Conservation (phyloP, 441 rosid species). For the Brassica hybrid region DNA sequence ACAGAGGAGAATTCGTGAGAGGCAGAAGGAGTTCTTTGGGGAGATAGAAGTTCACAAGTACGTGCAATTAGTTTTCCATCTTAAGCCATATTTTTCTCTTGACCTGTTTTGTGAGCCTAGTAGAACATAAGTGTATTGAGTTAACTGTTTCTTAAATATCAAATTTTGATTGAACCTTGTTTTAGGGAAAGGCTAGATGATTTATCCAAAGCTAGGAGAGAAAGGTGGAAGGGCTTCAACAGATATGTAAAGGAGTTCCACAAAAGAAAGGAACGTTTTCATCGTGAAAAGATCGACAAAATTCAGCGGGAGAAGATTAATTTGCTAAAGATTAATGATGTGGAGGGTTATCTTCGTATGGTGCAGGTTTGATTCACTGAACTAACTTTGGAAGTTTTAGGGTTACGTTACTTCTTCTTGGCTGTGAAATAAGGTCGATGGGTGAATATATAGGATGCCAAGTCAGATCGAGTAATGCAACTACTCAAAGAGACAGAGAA, state of each 20-base stretch:
- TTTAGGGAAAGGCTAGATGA: conserved; percentile 92
- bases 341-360: conserved; percentile 98
- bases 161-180: conserved; percentile 39
- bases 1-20: conserved; percentile 93
- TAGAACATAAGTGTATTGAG: background rate
- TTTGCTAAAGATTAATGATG: conserved; percentile 92
- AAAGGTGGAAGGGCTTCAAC: conserved; percentile 91
- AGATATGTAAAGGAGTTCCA: conserved; percentile 90
- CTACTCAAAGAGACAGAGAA: conserved; percentile 93
- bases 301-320: conserved; percentile 97
- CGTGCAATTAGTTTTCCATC: conserved; percentile 30
- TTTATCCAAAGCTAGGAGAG: conserved; percentile 77
- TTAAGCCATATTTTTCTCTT: background rate
- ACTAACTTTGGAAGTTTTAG: conserved; percentile 28
- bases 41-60: conserved; percentile 97
- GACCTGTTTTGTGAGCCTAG: conserved; percentile 16
- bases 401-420: conserved; percentile 26
- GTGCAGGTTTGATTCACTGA: conserved; percentile 75
- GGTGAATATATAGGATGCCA: conserved; percentile 71
- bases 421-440: conserved; percentile 21
- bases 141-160: background rate
- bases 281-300: conserved; percentile 95
- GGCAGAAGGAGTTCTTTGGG: conserved; percentile 95
- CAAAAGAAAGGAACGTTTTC: conserved; percentile 88
- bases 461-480: conserved; percentile 95